These are phyloP conservation scores for Geranomyces variabilis DNA, from an alignment of 192 early-diverging fungal genomes.

Conservation along the genomic window DNA sequence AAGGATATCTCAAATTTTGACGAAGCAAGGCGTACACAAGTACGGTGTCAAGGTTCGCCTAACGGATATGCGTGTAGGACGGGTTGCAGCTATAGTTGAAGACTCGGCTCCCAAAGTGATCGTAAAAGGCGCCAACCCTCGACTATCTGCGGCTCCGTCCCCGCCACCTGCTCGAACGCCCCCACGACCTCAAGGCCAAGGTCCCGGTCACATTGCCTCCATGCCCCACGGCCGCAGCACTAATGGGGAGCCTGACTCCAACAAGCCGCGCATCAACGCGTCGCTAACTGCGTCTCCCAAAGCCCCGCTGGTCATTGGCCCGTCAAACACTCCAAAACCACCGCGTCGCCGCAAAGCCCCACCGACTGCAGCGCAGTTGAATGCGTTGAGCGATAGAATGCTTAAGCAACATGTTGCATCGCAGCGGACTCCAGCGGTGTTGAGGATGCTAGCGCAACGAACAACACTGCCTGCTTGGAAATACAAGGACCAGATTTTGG, in stretches of 20 bases:
- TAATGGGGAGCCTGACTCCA: not conserved
- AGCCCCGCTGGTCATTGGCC: constrained; percentile 20
- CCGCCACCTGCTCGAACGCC: not conserved
- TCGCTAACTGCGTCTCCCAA: not conserved
- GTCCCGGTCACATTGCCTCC: not conserved
- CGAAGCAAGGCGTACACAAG: constrained; percentile 39
- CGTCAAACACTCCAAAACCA: constrained; percentile 6
- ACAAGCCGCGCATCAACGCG: not conserved
- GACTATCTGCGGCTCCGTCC: not conserved
- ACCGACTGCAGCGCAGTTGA: constrained; percentile 8
- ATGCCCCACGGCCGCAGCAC: not conserved
- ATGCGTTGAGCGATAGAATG: constrained; percentile 16
- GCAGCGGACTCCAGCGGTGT: constrained; percentile 15
- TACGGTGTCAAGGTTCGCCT: constrained; percentile 50
- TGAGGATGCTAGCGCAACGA: constrained; percentile 39
- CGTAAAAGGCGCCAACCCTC: not conserved
- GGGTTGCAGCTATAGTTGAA: constrained; percentile 38
- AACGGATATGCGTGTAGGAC: constrained; percentile 43
- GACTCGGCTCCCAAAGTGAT: not conserved
- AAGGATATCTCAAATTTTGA: constrained; percentile 42
- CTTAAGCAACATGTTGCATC: constrained; percentile 14
- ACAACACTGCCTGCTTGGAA: constrained; percentile 39
- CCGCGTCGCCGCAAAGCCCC: constrained; percentile 7
- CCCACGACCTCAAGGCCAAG: not conserved
- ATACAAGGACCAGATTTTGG: constrained; percentile 32